A percentile compares a stretch with the other conserved stretches of the same genome.
These are phyloP conservation scores for Pichia californica DNA, from an alignment of 805 yeast genomes.

Conservation along the genomic window DNA sequence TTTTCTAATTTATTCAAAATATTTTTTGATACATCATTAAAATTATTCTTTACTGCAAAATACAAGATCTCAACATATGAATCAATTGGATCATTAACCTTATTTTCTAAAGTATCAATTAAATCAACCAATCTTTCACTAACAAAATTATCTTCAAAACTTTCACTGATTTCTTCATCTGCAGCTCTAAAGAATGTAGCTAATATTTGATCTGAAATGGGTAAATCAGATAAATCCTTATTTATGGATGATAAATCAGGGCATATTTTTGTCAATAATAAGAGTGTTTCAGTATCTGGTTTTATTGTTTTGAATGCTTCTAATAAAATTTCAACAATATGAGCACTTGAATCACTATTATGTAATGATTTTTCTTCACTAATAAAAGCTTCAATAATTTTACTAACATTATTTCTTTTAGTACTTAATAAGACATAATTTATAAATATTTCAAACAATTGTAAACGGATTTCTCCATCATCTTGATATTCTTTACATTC, in stretches of 20 bases:
- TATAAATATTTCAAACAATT: conserved; percentile 29
- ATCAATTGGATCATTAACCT: conserved; percentile 16
- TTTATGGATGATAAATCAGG: conserved; percentile 8
- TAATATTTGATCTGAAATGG: conserved; percentile 13
- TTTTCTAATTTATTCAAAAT: conserved; percentile 18
- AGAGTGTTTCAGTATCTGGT: conserved; percentile 26
- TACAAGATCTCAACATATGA: conserved; percentile 26
- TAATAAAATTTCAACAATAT: conserved; percentile 24
- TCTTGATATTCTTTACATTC: conserved; percentile 19
- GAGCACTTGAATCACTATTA: conserved; percentile 13
- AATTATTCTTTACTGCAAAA: conserved; percentile 25
- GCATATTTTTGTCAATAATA: conserved; percentile 18
- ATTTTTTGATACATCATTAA: conserved; percentile 19
- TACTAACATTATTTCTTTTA: conserved; percentile 20
- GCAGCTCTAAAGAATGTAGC: conserved; percentile 23
- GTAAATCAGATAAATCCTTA: conserved; percentile 1
- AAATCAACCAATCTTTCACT: conserved; percentile 15
- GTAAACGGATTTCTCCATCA: conserved; percentile 20
- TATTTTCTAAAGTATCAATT: conserved; percentile 16
- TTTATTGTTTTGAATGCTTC: conserved; percentile 24
- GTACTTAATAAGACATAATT: conserved; percentile 28
- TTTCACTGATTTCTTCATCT: conserved; percentile 24
- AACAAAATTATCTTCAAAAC: conserved; percentile 24
- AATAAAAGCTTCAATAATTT: conserved; percentile 24
- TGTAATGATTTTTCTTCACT: conserved; percentile 19